These are phyloP conservation scores for Ammopiptanthus mongolicus DNA, from an alignment of 306 rosid species.

Conservation along the genomic window DNA sequence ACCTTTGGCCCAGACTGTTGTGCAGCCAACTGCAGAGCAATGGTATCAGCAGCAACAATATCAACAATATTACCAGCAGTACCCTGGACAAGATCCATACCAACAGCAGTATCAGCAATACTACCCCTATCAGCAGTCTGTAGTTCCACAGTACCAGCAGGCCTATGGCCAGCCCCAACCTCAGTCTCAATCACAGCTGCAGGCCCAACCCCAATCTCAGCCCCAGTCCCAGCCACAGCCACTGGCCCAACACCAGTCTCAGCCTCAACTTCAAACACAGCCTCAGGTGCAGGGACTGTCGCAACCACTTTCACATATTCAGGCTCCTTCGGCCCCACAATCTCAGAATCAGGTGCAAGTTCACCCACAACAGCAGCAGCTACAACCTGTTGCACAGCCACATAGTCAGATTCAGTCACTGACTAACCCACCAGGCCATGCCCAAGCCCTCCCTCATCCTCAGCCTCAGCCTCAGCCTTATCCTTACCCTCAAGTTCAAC, in stretches of 20 bases:
- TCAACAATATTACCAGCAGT: slow-evolving; percentile 90
- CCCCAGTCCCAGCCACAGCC: slow-evolving; percentile 38
- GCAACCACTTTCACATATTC: slow-evolving; percentile 40
- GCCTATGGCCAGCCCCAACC: slow-evolving; percentile 49
- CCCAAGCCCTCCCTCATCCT: slow-evolving; percentile 38
- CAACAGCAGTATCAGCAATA: slow-evolving; percentile 90
- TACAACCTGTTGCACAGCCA: slow-evolving; percentile 44
- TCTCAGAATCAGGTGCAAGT: slow-evolving; percentile 65
- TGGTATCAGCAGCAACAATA: slow-evolving; percentile 95
- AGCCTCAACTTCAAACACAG: slow-evolving; percentile 36
- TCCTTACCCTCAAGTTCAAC: slow-evolving; percentile 43
- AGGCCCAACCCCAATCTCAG: slow-evolving; percentile 35
- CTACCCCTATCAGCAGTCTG: slow-evolving; percentile 77
- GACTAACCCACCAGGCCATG: slow-evolving; percentile 50
- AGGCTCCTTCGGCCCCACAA: slow-evolving; percentile 31
- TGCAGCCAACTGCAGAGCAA: slow-evolving; percentile 64
- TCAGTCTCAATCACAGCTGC: slow-evolving; percentile 25
- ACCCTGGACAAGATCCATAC: slow-evolving; percentile 84
- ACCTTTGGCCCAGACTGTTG: slow-evolving; percentile 46
- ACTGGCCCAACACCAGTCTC: slow-evolving; percentile 34
- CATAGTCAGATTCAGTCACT: slow-evolving; percentile 50
- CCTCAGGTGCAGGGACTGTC: slow-evolving; percentile 35
- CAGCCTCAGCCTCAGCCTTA: slow-evolving; percentile 42
- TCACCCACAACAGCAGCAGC: slow-evolving; percentile 62
- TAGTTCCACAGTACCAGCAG: slow-evolving; percentile 59